These are phyloP conservation scores for Aureobasidium pullulans DNA, from an alignment of 2,329 filamentous ascomycete species.

Conservation along the genomic window DNA sequence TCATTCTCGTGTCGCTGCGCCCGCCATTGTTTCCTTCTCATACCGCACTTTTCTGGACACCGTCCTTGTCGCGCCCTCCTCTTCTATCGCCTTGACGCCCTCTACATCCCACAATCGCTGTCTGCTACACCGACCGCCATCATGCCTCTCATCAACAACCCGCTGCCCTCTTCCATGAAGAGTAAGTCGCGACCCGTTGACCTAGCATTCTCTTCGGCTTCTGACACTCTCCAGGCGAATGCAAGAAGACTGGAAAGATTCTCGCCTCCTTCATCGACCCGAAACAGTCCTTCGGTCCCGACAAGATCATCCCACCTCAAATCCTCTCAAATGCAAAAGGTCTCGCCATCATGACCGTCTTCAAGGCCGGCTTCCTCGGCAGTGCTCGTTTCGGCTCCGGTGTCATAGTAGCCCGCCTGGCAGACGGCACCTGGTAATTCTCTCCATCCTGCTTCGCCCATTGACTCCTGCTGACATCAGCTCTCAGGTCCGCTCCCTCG, in stretches of 20 bases:
- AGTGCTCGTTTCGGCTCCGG: constrained; percentile 76
- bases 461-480: background rate
- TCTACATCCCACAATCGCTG: background rate
- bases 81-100: background rate
- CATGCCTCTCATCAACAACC: constrained; percentile 47
- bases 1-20: background rate
- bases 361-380: constrained; percentile 81
- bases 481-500: constrained; percentile 57
- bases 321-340: constrained; percentile 90
- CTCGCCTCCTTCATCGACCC: constrained; percentile 92
- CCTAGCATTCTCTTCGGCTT: background rate
- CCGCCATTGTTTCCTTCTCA: background rate
- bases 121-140: constrained; percentile 11
- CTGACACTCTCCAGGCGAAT: constrained; percentile 62
- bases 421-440: constrained; percentile 60
- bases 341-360: constrained; percentile 76
- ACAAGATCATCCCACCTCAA: constrained; percentile 91
- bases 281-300: constrained; percentile 84
- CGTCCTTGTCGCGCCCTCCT: background rate
- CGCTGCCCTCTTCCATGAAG: constrained; percentile 45
- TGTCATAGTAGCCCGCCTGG: constrained; percentile 70
- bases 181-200: constrained; percentile 33
- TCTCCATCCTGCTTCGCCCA: background rate
- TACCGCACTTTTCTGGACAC: background rate
- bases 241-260: constrained; percentile 95